These are phyloP conservation scores for Brassica hybrid DNA, from an alignment of 441 rosid genomes.

Conservation along the genomic window DNA sequence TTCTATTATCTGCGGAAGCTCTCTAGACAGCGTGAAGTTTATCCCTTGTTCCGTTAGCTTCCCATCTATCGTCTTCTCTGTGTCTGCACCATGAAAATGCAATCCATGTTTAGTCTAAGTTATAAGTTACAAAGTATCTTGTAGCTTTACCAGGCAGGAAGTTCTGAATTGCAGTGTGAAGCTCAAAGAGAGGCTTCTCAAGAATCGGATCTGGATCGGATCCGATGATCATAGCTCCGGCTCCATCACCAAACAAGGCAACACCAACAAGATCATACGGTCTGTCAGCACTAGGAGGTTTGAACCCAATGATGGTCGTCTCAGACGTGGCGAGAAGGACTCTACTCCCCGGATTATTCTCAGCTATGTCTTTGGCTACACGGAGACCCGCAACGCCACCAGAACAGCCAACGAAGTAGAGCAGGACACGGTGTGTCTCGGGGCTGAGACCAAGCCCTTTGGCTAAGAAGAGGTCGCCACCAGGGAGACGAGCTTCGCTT, in stretches of 20 bases:
- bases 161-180: constrained; percentile 82
- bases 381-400: constrained; percentile 97
- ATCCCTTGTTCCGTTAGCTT: constrained; percentile 86
- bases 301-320: constrained; percentile 93
- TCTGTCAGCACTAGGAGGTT: constrained; percentile 82
- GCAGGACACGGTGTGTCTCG: constrained; percentile 77
- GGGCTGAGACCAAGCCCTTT: constrained; percentile 81
- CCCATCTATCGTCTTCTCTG: constrained; percentile 85
- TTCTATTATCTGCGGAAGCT: constrained; percentile 93
- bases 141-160: constrained; percentile 50
- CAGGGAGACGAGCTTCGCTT: constrained; percentile 92
- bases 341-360: constrained; percentile 91
- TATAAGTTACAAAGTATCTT: not conserved
- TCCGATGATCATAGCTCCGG: constrained; percentile 87
- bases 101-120: not conserved
- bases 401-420: constrained; percentile 88
- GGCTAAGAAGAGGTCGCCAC: constrained; percentile 86
- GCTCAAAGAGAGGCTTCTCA: constrained; percentile 89
- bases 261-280: constrained; percentile 97
- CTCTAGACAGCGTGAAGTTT: constrained; percentile 84
- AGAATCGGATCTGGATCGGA: constrained; percentile 58
- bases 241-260: constrained; percentile 95
- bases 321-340: constrained; percentile 88
- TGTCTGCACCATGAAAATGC: constrained; percentile 60
- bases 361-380: constrained; percentile 92